Conservation (phyloP, 768 basidiomycete genomes). For the Pleurotus djamor region DNA sequence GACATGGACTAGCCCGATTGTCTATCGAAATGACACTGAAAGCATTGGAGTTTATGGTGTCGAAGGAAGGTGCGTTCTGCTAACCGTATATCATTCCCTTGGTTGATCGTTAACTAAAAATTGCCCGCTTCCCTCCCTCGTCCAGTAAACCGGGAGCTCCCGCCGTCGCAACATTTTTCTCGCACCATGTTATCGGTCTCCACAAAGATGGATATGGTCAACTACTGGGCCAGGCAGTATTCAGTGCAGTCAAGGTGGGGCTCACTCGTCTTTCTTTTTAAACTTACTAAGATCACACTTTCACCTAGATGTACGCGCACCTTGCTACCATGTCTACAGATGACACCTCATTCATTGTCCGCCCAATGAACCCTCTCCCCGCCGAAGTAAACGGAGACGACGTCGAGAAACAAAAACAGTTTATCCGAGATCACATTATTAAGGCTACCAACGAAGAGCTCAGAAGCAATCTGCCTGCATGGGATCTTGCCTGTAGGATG, state of each 20-base stretch:
- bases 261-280: not conserved
- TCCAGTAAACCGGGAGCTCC: constrained; percentile 46
- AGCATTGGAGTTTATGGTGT: constrained; percentile 44
- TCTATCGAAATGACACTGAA: constrained; percentile 19
- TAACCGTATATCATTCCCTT: not conserved
- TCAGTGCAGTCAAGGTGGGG: constrained; percentile 30
- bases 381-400: constrained; percentile 20
- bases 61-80: constrained; percentile 38
- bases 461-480: constrained; percentile 20
- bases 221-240: constrained; percentile 34
- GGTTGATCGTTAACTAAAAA: not conserved
- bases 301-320: constrained; percentile 32
- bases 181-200: constrained; percentile 38
- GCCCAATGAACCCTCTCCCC: constrained; percentile 36
- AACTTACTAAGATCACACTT: not conserved
- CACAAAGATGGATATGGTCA: constrained; percentile 33
- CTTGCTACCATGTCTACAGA: constrained; percentile 36
- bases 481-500: constrained; percentile 20
- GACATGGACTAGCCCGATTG: constrained; percentile 32
- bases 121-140: too few species aligned
- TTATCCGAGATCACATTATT: constrained; percentile 31
- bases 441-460: constrained; percentile 24
- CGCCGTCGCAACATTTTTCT: constrained; percentile 30
- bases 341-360: constrained; percentile 29
- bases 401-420: constrained; percentile 24